phyloP scores from a whole-genome alignment of 345 rosid genomes.

The Linum trigynum region DNA sequence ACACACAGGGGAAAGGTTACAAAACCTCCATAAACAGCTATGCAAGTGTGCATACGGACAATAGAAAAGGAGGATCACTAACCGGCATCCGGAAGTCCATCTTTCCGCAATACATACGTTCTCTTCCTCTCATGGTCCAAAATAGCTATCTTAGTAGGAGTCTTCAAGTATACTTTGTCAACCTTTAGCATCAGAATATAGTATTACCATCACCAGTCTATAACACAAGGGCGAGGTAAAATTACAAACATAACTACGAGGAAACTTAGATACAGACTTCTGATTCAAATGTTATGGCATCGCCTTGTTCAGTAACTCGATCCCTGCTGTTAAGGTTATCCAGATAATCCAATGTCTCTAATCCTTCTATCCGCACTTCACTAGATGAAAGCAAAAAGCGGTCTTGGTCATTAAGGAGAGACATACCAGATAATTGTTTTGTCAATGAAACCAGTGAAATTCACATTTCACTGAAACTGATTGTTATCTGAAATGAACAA shows the following conservation, averaged over 20 bases:
- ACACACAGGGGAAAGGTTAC: too few species aligned
- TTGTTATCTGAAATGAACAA: neutral
- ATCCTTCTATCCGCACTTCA: slow-evolving; percentile 3
- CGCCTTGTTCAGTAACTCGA: slow-evolving; percentile 3
- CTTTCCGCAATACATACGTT: slow-evolving; percentile 1
- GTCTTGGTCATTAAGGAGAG: neutral
- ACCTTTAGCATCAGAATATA: neutral
- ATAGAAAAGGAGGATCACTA: neutral
- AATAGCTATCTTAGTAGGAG: slow-evolving; percentile 2
- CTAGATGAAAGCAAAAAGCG: neutral
- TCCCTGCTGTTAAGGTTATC: neutral
- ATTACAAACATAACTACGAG: neutral
- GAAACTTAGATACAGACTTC: neutral
- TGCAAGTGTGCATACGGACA: neutral
- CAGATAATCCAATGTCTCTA: slow-evolving; percentile 2
- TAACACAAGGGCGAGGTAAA: neutral
- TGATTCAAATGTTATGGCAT: neutral
- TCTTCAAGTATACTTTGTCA: slow-evolving; percentile 1
- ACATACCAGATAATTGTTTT: neutral
- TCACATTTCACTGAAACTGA: neutral
- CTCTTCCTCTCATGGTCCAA: slow-evolving; percentile 1
- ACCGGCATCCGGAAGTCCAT: slow-evolving; percentile 7
- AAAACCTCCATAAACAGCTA: too few species aligned
- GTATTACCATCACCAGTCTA: neutral
- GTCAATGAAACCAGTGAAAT: neutral